Conservation (phyloP, 73 alveolate genomes). For the Uronychia binucleata region DNA sequence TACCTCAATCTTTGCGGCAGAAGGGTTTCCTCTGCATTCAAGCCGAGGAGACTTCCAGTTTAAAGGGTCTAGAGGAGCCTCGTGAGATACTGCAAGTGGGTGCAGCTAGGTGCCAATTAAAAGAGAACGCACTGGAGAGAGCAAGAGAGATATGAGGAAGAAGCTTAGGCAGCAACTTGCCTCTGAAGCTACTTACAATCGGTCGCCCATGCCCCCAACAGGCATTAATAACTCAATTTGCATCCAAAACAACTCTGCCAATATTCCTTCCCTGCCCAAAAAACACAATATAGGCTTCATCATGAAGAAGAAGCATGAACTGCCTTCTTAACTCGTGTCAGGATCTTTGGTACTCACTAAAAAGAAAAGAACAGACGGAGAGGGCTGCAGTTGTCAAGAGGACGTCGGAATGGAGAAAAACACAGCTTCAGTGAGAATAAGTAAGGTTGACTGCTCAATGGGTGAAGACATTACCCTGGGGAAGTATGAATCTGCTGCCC, state of each 20-base stretch:
- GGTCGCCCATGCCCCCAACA: neutral
- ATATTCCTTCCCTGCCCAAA: neutral
- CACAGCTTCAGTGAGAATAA: neutral
- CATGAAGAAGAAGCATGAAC: neutral
- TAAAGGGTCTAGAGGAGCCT: neutral
- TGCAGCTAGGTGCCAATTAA: neutral
- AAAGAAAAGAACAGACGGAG: neutral
- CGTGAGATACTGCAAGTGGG: neutral
- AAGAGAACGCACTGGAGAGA: neutral
- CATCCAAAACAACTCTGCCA: neutral
- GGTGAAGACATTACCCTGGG: neutral
- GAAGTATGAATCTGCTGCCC: too few relatives aligned
- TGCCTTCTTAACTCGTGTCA: neutral
- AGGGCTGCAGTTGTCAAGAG: neutral
- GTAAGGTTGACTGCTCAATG: neutral
- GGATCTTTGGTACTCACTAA: neutral
- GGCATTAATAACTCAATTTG: neutral
- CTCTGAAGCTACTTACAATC: neutral
- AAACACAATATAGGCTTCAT: neutral
- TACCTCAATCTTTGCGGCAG: neutral
- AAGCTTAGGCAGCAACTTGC: neutral
- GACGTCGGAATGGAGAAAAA: neutral
- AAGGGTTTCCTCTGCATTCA: neutral
- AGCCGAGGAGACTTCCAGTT: neutral
- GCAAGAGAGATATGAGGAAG: neutral